Evolutionary conservation across 768 basidiomycete genomes (phyloP).

Genomic region (Kwoniella dendrophila): DNA sequence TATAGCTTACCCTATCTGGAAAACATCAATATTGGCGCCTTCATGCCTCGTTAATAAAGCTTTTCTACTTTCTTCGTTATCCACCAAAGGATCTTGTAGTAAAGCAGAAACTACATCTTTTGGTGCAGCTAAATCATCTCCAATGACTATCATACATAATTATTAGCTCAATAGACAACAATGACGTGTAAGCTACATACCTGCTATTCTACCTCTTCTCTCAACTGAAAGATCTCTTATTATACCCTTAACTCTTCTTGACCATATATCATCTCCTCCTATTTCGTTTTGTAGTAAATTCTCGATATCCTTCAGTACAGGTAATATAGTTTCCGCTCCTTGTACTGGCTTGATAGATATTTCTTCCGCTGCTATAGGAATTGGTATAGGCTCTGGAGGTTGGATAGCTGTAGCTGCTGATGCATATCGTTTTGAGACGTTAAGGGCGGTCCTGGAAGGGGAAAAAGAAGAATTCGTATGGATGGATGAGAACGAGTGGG

Average conservation of each 20-base stretch:
- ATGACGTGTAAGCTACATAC: constrained; percentile 2
- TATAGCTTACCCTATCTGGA: constrained; percentile 25
- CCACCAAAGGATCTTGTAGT: constrained; percentile 46
- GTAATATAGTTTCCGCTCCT: constrained; percentile 9
- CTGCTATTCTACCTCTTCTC: constrained; percentile 22
- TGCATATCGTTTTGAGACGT: constrained; percentile 4
- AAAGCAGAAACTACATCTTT: constrained; percentile 45
- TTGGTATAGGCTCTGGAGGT: not conserved
- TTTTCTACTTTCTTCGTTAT: constrained; percentile 18
- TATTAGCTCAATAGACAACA: not conserved
- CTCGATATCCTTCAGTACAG: constrained; percentile 15
- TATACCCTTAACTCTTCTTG: constrained; percentile 24
- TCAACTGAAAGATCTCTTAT: constrained; percentile 22
- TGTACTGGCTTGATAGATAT: constrained; percentile 4
- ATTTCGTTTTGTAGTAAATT: constrained; percentile 35
- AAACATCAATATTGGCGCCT: constrained; percentile 16
- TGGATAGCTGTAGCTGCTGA: constrained; percentile 15
- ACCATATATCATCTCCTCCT: constrained; percentile 45
- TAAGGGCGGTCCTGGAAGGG: not conserved
- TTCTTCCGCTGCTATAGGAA: not conserved
- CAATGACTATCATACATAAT: constrained; percentile 31
- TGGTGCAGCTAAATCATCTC: constrained; percentile 34
- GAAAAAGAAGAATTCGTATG: not conserved
- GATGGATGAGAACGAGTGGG: not conserved
- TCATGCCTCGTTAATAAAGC: constrained; percentile 31